Base-by-base conservation (phyloP, 192 early-diverging fungal species). In the Coemansia sp. region DNA sequence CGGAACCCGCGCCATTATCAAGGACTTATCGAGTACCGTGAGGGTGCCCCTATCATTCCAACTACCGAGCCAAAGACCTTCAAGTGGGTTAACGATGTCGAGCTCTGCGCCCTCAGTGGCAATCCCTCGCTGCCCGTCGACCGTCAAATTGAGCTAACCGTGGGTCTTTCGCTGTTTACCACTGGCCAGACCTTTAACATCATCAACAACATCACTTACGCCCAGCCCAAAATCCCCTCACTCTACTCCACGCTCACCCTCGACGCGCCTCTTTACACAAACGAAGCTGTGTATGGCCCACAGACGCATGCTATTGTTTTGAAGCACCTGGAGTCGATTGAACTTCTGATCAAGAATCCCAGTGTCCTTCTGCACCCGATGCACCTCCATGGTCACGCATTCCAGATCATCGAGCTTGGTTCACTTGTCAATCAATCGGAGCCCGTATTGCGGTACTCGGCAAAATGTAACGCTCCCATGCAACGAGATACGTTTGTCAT, bases 301-400 rank as follows among this genome's bases (percentile, higher is more conserved):
- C 82, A 88, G 65, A 77, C 88, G 7, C 72, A 88, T 14, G 76
- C 89, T 12, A 64, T 81, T 60, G 85, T 92, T 17, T 36, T 92
- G 14, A 77, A 86, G 10, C 83, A 91, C 64, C 42, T 87, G 65
- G 66, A 90, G 8, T 70, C 74, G 23, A 59, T 91, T 27, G 87
- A 94, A 72, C 74, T 94, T 25, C 67, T 86, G 27, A 70, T 94
- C 38, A 86, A 86, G 62, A 95, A 94, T 76, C 59, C 82, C 34
- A 90, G 91, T 61, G 50, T 62, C 32, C 87, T 86, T 51, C 64
- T 74, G 45, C 94, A 95, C 41, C 66, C 85, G 53, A 85, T 93
- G 84, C 94, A 95, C 76, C 69, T 93, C 29, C 94, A 95, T 76
- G 91, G 91, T 4, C 90, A 91, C 69, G 67, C 67, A 2, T 94